phyloP scores from a whole-genome alignment of 2,329 filamentous ascomycete species.

The Claviceps sorghi region DNA sequence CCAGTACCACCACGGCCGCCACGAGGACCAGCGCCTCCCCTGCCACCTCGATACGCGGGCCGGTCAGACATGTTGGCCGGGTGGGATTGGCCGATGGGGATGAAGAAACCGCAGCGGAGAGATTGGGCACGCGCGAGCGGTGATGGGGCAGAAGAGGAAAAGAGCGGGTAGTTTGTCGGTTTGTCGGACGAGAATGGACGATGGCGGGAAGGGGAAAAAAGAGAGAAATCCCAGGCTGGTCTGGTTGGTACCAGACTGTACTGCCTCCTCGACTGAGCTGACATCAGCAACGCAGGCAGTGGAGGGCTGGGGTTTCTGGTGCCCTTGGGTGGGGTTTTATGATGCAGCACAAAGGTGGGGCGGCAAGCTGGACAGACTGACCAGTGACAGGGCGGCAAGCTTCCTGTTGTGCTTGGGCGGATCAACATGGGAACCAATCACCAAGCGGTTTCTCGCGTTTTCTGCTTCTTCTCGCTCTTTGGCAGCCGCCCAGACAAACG shows the following conservation, averaged over 20 bases:
- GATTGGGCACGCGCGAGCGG: neutral
- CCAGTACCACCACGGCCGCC: conserved; percentile 16
- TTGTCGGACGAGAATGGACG: neutral
- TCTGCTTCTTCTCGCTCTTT: neutral
- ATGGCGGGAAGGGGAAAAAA: too few species aligned
- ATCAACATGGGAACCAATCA: too few species aligned
- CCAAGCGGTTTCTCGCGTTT: neutral
- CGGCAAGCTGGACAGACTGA: neutral
- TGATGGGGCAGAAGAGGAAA: neutral
- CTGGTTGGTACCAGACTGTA: too few species aligned
- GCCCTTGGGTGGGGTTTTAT: too few species aligned
- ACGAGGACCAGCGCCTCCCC: conserved; percentile 23
- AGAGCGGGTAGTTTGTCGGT: neutral
- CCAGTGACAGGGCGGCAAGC: neutral
- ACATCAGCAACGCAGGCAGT: too few species aligned
- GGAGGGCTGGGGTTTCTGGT: too few species aligned
- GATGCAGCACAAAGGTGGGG: too few species aligned
- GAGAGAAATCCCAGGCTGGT: too few species aligned
- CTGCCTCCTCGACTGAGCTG: too few species aligned
- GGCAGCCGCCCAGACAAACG: neutral
- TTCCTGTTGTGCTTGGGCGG: too few species aligned
- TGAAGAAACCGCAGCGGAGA: neutral
- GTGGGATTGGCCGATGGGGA: neutral
- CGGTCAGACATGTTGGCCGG: conserved; percentile 33
- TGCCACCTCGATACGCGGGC: conserved; percentile 31